phyloP scores from a whole-genome alignment of 352 stramenopile genomes.

The Phytophthora cactorum region DNA sequence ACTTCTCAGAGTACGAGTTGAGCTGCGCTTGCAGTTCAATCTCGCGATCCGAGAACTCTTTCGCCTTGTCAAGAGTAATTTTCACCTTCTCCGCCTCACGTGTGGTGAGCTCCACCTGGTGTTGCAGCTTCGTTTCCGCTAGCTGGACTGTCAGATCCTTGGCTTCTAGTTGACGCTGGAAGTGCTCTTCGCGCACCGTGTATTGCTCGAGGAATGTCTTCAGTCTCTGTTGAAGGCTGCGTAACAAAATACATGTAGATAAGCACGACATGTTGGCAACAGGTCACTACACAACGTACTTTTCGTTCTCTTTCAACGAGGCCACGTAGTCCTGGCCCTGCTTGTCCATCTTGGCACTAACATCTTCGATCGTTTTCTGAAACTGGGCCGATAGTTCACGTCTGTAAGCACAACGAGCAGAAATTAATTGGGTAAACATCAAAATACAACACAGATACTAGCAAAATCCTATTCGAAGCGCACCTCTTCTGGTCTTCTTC shows the following conservation, averaged over 20 bases:
- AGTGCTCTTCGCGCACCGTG: slow-evolving; percentile 81
- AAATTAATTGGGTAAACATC: not conserved
- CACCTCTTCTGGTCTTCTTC: slow-evolving; percentile 86
- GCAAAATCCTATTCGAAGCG: not conserved
- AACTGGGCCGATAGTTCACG: slow-evolving; percentile 81
- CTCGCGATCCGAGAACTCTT: slow-evolving; percentile 82
- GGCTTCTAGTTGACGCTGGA: slow-evolving; percentile 81
- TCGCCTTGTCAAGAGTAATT: slow-evolving; percentile 83
- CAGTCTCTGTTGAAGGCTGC: slow-evolving; percentile 83
- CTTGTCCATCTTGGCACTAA: slow-evolving; percentile 90
- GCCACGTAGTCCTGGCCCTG: slow-evolving; percentile 85
- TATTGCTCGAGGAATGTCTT: slow-evolving; percentile 87
- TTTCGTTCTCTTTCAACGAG: slow-evolving; percentile 87
- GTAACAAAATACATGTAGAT: slow-evolving; percentile 2
- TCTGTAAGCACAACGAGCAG: slow-evolving; percentile 31
- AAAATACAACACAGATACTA: not conserved
- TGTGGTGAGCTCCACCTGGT: slow-evolving; percentile 77
- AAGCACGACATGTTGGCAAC: not conserved
- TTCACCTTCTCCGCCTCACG: slow-evolving; percentile 74
- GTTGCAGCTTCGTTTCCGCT: slow-evolving; percentile 80
- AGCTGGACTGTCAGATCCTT: slow-evolving; percentile 86
- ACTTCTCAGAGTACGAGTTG: slow-evolving; percentile 87
- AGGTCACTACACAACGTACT: slow-evolving; percentile 33
- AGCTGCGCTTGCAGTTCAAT: slow-evolving; percentile 77
- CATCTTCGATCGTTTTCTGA: slow-evolving; percentile 88